These are phyloP conservation scores for Calonectria hawksworthii DNA, from an alignment of 2,329 filamentous ascomycete species.

Conservation along the genomic window DNA sequence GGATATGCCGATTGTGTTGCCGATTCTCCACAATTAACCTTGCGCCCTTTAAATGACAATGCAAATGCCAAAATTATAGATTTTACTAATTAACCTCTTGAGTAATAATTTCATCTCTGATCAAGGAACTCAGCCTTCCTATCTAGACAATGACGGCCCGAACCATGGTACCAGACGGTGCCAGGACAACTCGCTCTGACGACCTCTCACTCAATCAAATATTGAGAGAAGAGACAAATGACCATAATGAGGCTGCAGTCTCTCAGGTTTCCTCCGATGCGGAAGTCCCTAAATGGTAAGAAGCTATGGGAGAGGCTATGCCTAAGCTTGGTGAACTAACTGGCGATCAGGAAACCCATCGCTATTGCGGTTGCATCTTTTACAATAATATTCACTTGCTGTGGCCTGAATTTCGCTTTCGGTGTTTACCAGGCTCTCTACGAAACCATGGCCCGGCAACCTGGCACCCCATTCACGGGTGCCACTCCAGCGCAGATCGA, in stretches of 20 bases:
- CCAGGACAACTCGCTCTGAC: not conserved
- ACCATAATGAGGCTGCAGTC: not conserved
- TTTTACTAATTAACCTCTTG: not conserved
- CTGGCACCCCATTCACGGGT: conserved; percentile 10
- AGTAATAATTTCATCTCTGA: not conserved
- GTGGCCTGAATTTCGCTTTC: conserved; percentile 26
- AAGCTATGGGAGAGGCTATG: not conserved
- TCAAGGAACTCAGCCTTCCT: not conserved
- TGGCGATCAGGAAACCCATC: not conserved
- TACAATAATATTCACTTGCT: conserved; percentile 18
- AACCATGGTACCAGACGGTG: not conserved
- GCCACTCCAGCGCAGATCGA: conserved; percentile 11
- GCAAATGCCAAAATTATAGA: too few relatives aligned
- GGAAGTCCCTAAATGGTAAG: not conserved
- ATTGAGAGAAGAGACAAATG: not conserved
- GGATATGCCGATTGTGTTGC: conserved; percentile 10
- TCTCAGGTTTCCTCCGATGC: not conserved
- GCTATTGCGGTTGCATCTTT: conserved; percentile 6
- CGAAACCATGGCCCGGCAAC: conserved; percentile 17
- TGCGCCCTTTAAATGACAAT: not conserved
- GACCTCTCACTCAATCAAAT: not conserved
- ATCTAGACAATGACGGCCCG: not conserved
- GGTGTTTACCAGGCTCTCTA: conserved; percentile 26
- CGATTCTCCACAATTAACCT: conserved; percentile 48
- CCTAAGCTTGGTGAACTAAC: not conserved